These are phyloP conservation scores for Lophiostoma macrostomum DNA, from an alignment of 495 filamentous ascomycete genomes.

Conservation along the genomic window DNA sequence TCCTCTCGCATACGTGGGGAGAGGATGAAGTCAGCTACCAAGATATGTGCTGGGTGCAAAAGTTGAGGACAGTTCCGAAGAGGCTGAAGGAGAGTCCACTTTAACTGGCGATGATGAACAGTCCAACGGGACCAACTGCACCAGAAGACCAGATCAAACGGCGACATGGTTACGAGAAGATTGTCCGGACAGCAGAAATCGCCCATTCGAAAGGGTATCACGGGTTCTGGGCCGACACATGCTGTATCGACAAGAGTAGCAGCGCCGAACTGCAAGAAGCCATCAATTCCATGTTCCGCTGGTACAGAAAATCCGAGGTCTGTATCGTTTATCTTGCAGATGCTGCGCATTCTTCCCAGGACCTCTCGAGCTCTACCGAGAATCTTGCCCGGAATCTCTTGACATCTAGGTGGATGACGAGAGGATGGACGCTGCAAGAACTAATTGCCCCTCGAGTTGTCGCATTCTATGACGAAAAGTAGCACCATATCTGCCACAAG, in stretches of 20 bases:
- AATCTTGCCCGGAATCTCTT: too few relatives aligned
- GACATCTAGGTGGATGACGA: slow-evolving; percentile 12
- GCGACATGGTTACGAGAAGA: slow-evolving; percentile 12
- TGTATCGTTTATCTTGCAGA: slow-evolving; percentile 14
- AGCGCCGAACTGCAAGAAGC: slow-evolving; percentile 19
- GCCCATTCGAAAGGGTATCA: background rate
- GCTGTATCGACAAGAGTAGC: slow-evolving; percentile 33
- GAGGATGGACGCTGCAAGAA: slow-evolving; percentile 26
- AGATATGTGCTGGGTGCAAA: slow-evolving; percentile 21
- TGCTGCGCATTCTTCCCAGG: background rate
- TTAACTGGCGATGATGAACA: background rate
- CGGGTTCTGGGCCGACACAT: slow-evolving; percentile 29
- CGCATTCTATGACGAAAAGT: slow-evolving; percentile 4
- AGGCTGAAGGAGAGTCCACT: slow-evolving; percentile 4
- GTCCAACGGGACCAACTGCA: too few relatives aligned
- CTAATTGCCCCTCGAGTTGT: slow-evolving; percentile 15
- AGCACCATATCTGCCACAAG: slow-evolving; percentile 5
- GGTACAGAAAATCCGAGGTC: slow-evolving; percentile 12
- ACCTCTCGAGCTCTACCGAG: too few relatives aligned
- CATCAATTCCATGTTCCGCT: slow-evolving; percentile 24
- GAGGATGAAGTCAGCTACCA: slow-evolving; percentile 22
- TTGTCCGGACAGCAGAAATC: slow-evolving; percentile 8
- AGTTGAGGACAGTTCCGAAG: background rate
- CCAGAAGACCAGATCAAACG: slow-evolving; percentile 7
- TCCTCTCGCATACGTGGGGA: slow-evolving; percentile 24